Evolutionary conservation across 2,329 filamentous ascomycete genomes (phyloP).

Genomic region (Leptographium radiaticola): DNA sequence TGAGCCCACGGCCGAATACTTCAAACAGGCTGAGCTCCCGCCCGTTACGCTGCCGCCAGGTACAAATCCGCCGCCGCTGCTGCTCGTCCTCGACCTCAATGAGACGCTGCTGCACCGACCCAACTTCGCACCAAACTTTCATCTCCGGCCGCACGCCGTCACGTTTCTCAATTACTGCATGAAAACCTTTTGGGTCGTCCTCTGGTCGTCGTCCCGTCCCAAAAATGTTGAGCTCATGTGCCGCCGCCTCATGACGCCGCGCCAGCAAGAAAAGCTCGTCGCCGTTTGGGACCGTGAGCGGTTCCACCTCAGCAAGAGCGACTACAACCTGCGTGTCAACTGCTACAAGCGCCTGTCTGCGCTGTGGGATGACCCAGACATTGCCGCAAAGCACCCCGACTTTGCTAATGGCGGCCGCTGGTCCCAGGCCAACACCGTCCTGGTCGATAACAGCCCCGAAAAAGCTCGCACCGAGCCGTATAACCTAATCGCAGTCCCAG

Average conservation of each 20-base stretch:
- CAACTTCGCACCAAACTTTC: conserved; percentile 35
- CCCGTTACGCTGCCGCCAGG: conserved; percentile 20
- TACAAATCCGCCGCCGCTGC: conserved; percentile 45
- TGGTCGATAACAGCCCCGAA: conserved; percentile 73
- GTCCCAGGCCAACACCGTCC: conserved; percentile 74
- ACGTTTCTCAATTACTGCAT: conserved; percentile 64
- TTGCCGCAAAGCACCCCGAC: background rate
- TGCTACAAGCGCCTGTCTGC: conserved; percentile 75
- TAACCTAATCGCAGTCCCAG: conserved; percentile 70
- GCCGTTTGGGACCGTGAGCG: conserved; percentile 68
- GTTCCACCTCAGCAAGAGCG: conserved; percentile 49
- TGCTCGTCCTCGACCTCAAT: conserved; percentile 86
- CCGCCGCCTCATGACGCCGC: conserved; percentile 39
- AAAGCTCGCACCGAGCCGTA: conserved; percentile 75
- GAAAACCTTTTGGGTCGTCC: conserved; percentile 61
- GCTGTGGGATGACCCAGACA: conserved; percentile 48
- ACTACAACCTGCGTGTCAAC: conserved; percentile 62
- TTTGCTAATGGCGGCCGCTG: conserved; percentile 29
- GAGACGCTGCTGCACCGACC: conserved; percentile 74
- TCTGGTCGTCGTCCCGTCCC: conserved; percentile 80
- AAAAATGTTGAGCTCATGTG: conserved; percentile 61
- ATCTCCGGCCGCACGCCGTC: conserved; percentile 52
- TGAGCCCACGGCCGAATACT: conserved; percentile 45
- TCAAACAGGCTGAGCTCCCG: conserved; percentile 32
- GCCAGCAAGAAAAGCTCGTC: conserved; percentile 33